Evolutionary conservation across 2,329 filamentous ascomycete genomes (phyloP).

Genomic region (Alternaria metachromatica): DNA sequence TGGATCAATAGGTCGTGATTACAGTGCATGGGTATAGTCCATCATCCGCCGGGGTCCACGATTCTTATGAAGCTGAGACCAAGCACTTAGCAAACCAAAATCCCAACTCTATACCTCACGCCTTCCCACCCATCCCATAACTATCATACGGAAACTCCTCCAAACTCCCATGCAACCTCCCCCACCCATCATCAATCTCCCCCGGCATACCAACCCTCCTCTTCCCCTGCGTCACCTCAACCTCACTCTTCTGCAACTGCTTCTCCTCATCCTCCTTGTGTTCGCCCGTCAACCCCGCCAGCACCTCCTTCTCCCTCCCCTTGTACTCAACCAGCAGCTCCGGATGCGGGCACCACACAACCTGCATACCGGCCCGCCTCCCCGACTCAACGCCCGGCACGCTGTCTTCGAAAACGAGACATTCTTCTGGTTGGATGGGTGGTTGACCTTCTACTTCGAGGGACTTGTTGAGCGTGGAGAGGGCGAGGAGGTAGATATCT

Average conservation of each 20-base stretch:
- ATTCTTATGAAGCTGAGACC: too few species aligned
- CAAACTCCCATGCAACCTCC: constrained; percentile 58
- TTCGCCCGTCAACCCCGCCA: constrained; percentile 81
- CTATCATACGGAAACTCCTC: constrained; percentile 66
- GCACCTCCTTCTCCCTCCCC: constrained; percentile 78
- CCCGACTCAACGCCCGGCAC: constrained; percentile 93
- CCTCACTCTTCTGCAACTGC: constrained; percentile 41
- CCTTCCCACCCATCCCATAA: constrained; percentile 59
- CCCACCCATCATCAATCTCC: constrained; percentile 67
- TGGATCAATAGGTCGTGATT: too few species aligned
- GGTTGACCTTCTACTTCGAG: constrained; percentile 65
- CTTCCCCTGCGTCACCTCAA: constrained; percentile 47
- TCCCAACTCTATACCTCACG: neutral
- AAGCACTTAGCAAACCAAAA: too few species aligned
- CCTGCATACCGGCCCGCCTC: constrained; percentile 89
- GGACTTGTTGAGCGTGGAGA: constrained; percentile 82
- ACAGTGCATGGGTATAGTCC: too few species aligned
- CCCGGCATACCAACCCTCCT: constrained; percentile 58
- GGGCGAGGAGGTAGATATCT: constrained; percentile 89
- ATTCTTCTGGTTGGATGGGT: constrained; percentile 79
- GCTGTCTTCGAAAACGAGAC: constrained; percentile 94
- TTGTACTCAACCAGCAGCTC: constrained; percentile 77
- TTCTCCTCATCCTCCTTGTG: constrained; percentile 63
- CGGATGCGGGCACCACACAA: constrained; percentile 88
- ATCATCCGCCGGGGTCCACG: too few species aligned